phyloP scores from a whole-genome alignment of 2,329 filamentous ascomycete genomes.

The Daldinia sp. region DNA sequence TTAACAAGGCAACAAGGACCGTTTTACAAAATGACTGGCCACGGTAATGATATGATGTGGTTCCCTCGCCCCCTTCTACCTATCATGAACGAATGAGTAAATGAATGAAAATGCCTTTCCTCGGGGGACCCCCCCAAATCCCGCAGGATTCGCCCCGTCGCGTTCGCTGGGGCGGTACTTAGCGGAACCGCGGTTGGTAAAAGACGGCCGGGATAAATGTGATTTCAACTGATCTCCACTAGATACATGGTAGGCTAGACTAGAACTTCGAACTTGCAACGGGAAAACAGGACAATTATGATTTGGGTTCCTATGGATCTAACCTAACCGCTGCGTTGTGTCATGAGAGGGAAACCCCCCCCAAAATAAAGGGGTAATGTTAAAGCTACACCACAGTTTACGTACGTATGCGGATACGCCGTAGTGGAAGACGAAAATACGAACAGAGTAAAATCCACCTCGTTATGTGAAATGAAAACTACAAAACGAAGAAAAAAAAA shows the following conservation, averaged over 20 bases:
- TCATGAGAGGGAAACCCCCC: background rate
- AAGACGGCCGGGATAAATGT: conserved; percentile 3
- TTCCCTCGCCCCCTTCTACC: background rate
- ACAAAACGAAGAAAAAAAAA: background rate
- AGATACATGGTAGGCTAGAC: background rate
- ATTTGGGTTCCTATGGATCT: background rate
- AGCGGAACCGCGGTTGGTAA: conserved; percentile 2
- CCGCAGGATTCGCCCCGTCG: conserved; percentile 13
- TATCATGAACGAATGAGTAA: background rate
- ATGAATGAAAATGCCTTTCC: background rate
- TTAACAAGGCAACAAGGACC: background rate
- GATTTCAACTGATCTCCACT: conserved; percentile 10
- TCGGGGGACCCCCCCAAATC: background rate
- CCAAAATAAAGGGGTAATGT: background rate
- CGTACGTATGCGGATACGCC: conserved; percentile 2
- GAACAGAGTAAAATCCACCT: background rate
- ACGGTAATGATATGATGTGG: conserved; percentile 3
- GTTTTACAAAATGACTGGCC: background rate
- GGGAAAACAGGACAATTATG: background rate
- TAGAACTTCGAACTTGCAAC: background rate
- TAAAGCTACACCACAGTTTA: conserved; percentile 22
- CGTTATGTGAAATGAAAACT: background rate
- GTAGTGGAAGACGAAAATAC: conserved; percentile 7
- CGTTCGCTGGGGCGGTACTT: conserved; percentile 6
- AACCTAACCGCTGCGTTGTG: background rate